Percentiles rank a stretch among this genome's conserved stretches.
phyloP scores from a whole-genome alignment of 1,284 basidiomycete species.

The Heterobasidion parviporum region DNA sequence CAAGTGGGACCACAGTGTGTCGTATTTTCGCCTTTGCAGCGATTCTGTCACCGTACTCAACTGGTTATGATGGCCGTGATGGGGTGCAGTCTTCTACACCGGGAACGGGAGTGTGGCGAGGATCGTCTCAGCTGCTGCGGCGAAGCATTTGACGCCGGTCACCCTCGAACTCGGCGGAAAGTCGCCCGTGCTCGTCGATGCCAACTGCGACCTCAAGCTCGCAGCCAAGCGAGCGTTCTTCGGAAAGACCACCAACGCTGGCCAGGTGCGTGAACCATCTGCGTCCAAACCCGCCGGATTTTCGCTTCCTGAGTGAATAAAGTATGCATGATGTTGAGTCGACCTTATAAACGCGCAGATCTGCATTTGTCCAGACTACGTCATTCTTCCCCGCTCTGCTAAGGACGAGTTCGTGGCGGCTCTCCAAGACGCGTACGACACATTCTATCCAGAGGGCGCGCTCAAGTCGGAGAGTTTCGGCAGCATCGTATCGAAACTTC shows the following conservation, averaged over 20 bases:
- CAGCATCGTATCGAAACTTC: conserved; percentile 38
- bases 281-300: not conserved
- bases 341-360: conserved; percentile 23
- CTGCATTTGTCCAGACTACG: conserved; percentile 59
- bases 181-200: conserved; percentile 50
- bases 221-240: conserved; percentile 41
- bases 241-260: conserved; percentile 50
- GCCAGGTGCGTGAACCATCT: conserved; percentile 26
- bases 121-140: conserved; percentile 55
- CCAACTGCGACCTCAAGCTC: conserved; percentile 29
- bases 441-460: conserved; percentile 31
- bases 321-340: too few species aligned
- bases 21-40: not conserved
- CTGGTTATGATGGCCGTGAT: not conserved
- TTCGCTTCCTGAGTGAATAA: not conserved
- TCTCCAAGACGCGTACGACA: conserved; percentile 30
- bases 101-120: conserved; percentile 48
- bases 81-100: conserved; percentile 32
- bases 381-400: conserved; percentile 40
- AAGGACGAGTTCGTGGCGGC: conserved; percentile 47
- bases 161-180: conserved; percentile 67
- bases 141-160: conserved; percentile 53
- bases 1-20: conserved; percentile 47
- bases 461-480: conserved; percentile 30
- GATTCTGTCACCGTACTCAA: not conserved